Evolutionary conservation across 176 grass and related monocot species (phyloP).

Genomic region (Sorghum bicolor): DNA sequence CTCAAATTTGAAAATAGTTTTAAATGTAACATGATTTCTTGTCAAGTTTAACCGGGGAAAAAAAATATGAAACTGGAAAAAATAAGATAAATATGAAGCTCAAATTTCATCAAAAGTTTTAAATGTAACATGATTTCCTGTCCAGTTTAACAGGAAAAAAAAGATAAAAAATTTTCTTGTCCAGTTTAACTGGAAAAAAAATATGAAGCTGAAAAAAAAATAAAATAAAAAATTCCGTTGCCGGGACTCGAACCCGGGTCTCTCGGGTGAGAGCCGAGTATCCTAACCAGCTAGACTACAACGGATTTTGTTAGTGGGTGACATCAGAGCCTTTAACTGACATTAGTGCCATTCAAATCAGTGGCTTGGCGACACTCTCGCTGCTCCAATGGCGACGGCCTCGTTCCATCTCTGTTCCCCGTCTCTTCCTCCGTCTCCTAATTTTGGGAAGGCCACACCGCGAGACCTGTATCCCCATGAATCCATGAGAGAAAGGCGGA

Average conservation of each 20-base stretch:
- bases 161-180: too few relatives aligned
- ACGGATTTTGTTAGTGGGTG: not conserved
- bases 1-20: not conserved
- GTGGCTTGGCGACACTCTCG: constrained; percentile 40
- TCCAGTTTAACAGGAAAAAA: not conserved
- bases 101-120: not conserved
- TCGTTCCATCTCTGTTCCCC: constrained; percentile 4
- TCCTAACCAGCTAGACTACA: constrained; percentile 90
- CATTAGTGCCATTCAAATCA: not conserved
- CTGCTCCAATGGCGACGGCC: not conserved
- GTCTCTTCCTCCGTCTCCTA: constrained; percentile 23
- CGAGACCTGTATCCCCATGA: not conserved
- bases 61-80: too few relatives aligned
- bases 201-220: too few relatives aligned
- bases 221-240: constrained; percentile 19
- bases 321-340: too few relatives aligned
- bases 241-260: constrained; percentile 54
- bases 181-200: too few relatives aligned
- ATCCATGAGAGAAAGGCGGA: constrained; percentile 30
- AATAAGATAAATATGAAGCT: too few relatives aligned
- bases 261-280: constrained; percentile 94
- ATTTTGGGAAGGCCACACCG: constrained; percentile 29
- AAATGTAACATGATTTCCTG: not conserved
- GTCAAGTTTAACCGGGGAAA: too few relatives aligned
- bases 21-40: not conserved